Evolutionary conservation across 2,329 filamentous ascomycete species (phyloP), one percentile per base, ranked within the genome.

Genomic region (Trichocomaceae sp.): DNA sequence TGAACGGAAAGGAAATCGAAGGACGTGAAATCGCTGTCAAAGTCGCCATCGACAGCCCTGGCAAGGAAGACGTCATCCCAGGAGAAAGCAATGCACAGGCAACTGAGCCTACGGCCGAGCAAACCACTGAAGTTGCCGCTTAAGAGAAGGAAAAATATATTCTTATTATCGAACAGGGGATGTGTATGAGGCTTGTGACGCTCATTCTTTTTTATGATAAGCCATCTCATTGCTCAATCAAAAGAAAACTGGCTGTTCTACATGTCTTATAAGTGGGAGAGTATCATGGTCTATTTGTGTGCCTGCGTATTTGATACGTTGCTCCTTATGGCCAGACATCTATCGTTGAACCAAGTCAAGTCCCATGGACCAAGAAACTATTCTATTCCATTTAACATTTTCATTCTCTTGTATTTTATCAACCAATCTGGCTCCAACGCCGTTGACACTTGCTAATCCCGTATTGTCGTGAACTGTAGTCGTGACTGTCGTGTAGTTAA

Each of bases 1-100:
- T 99, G 93, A 96, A 99, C 77, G 93, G 90, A 78, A 97, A 96
- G 85, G 89, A 96, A 74, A 93, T 99, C 64, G 93, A 97, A 75
- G 93, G 92, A 62, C 92, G 93, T 69, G 92, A 97, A 80, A 99
- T 99, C 66, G 93, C 93, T 62, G 93, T 99, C 83, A 99, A 99
- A 88, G 91, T 99, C 72, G 93, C 93, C 71, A 97, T 99, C 70
- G 93, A 99, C 80, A 96, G 90, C 82, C 93, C 93, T 62, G 92
- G 95, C 78, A 99, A 97, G 87, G 92, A 96, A 77, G 92, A 96
- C 72, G 84, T 55, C 22, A 50, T 57, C 22, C 56, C 56, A 22
- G 56, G 56, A 4, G 47, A 54, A 50, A 46, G 52, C 10, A 51
- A 46, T 15, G 62, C 58, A 31, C 49, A 56, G 50, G 47, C 23